Evolutionary conservation across 208 protist genomes (phyloP).

Genomic region (Trypanosoma avium): DNA sequence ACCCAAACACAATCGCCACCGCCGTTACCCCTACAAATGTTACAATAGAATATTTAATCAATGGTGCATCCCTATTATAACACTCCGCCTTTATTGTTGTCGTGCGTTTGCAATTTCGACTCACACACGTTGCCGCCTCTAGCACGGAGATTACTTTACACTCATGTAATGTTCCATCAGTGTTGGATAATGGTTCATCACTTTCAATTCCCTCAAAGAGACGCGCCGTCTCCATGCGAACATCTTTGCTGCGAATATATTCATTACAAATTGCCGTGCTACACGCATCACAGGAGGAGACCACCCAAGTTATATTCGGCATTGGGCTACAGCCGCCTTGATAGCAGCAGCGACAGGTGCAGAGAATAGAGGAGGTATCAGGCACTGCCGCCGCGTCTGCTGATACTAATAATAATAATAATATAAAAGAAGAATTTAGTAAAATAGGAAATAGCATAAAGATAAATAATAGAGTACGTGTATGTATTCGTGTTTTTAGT

Average conservation of each 20-base stretch:
- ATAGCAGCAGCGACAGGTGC: slow-evolving; percentile 81
- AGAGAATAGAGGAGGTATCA: slow-evolving; percentile 40
- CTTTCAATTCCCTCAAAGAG: slow-evolving; percentile 66
- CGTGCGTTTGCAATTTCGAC: slow-evolving; percentile 53
- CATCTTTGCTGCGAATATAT: slow-evolving; percentile 50
- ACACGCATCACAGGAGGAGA: slow-evolving; percentile 49
- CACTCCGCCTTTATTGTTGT: slow-evolving; percentile 78
- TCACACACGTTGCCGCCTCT: slow-evolving; percentile 60
- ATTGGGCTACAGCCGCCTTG: slow-evolving; percentile 62
- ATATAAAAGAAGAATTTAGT: background rate
- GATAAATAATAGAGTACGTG: no score
- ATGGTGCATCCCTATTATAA: slow-evolving; percentile 64
- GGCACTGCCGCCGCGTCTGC: background rate
- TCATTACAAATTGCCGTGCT: slow-evolving; percentile 56
- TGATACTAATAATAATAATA: background rate
- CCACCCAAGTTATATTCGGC: slow-evolving; percentile 50
- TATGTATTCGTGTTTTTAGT: no score
- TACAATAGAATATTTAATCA: slow-evolving; percentile 70
- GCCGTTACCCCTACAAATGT: slow-evolving; percentile 58
- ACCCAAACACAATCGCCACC: slow-evolving; percentile 59
- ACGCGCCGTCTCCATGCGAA: slow-evolving; percentile 60
- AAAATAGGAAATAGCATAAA: no score
- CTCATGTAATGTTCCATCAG: slow-evolving; percentile 42
- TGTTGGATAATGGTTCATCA: slow-evolving; percentile 24
- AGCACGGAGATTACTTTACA: slow-evolving; percentile 74